These are phyloP conservation scores for Colletotrichum aenigma DNA, from an alignment of 2,329 filamentous ascomycete species.

Conservation along the genomic window DNA sequence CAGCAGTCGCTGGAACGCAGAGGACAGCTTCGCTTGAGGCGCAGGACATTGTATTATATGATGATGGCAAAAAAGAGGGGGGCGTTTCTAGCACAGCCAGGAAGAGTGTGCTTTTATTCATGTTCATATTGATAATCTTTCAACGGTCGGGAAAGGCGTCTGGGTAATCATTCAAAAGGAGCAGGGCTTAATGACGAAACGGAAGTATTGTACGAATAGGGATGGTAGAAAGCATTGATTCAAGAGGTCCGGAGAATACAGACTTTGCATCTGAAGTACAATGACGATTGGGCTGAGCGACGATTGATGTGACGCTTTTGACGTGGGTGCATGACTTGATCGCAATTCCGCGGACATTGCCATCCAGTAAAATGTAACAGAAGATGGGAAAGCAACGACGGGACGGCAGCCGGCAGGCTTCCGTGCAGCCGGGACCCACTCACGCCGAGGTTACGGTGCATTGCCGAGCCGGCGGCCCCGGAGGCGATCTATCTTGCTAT, in stretches of 20 bases:
- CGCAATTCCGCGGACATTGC: neutral
- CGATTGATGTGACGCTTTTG: neutral
- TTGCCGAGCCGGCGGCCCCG: neutral
- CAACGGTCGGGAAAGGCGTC: neutral
- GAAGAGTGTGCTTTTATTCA: neutral
- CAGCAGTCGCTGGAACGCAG: conserved; percentile 41
- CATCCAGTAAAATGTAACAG: neutral
- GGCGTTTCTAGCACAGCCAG: neutral
- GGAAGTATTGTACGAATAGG: conserved; percentile 19
- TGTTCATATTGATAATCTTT: conserved; percentile 3
- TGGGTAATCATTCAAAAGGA: neutral
- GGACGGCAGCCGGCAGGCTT: neutral
- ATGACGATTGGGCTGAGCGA: neutral
- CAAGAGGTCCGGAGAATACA: conserved; percentile 8
- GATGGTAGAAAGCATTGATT: conserved; percentile 14
- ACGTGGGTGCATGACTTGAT: neutral
- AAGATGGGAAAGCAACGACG: neutral
- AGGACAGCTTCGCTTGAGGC: conserved; percentile 48
- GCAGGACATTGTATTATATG: neutral
- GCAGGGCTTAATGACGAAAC: conserved; percentile 19
- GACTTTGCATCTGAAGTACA: neutral
- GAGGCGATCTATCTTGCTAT: neutral
- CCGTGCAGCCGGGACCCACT: neutral
- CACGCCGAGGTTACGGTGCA: neutral
- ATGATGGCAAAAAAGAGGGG: neutral